These are phyloP conservation scores for Debaryomyces singareniensis DNA, from an alignment of 1,139 yeast genomes.

Conservation along the genomic window DNA sequence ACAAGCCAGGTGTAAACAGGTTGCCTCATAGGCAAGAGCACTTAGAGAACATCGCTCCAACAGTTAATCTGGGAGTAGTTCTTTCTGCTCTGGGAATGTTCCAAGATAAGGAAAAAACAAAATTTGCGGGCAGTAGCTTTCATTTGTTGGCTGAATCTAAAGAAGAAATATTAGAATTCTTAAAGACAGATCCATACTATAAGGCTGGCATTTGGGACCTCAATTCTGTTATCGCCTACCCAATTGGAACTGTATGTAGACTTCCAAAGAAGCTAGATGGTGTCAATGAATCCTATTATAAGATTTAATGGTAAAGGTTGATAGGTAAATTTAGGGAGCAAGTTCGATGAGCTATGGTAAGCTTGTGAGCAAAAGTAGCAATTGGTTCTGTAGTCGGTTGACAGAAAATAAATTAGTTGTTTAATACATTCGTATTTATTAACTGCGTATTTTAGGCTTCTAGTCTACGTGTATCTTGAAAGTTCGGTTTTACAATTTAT, in stretches of 20 bases:
- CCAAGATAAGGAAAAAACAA: slow-evolving; percentile 41
- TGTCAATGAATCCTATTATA: slow-evolving; percentile 10
- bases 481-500: too few relatives aligned
- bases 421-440: too few relatives aligned
- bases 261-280: slow-evolving; percentile 21
- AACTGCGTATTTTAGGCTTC: too few relatives aligned
- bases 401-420: too few relatives aligned
- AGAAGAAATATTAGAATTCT: slow-evolving; percentile 57
- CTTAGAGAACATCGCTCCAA: slow-evolving; percentile 46
- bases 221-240: slow-evolving; percentile 54
- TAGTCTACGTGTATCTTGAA: too few relatives aligned
- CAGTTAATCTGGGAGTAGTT: slow-evolving; percentile 48
- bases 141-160: slow-evolving; percentile 57
- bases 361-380: too few relatives aligned
- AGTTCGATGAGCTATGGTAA: too few relatives aligned
- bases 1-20: slow-evolving; percentile 61
- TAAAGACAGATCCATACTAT: slow-evolving; percentile 59
- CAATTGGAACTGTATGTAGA: slow-evolving; percentile 37
- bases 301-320: too few relatives aligned
- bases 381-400: too few relatives aligned
- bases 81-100: slow-evolving; percentile 63
- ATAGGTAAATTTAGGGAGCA: too few relatives aligned
- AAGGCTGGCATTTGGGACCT: slow-evolving; percentile 73
- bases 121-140: slow-evolving; percentile 67
- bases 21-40: slow-evolving; percentile 52